A percentile compares a stretch with the other conserved stretches of the same genome.
These are phyloP conservation scores for Xylaria castorea DNA, from an alignment of 495 filamentous ascomycete genomes.

Conservation along the genomic window DNA sequence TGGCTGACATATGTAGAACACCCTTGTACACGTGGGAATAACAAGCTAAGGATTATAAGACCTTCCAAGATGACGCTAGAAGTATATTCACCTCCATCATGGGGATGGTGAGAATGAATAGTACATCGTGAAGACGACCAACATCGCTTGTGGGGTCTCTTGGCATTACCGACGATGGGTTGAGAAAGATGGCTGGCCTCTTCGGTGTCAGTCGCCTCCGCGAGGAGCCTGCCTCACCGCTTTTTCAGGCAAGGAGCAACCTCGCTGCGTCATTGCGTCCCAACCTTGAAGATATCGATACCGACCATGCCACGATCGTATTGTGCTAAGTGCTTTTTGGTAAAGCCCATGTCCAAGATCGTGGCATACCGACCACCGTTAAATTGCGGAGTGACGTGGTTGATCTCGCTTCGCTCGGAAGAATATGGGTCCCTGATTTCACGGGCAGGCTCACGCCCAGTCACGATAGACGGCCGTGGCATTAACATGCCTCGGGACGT, in stretches of 20 bases:
- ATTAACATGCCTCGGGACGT: background rate
- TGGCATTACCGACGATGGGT: conserved; percentile 13
- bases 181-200: conserved; percentile 3
- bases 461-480: background rate
- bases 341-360: background rate
- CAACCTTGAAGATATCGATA: conserved; percentile 5
- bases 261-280: conserved; percentile 12
- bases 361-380: background rate
- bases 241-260: conserved; percentile 13
- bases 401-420: conserved; percentile 14
- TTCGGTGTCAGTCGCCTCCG: background rate
- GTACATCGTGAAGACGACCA: conserved; percentile 1
- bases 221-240: conserved; percentile 16
- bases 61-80: background rate
- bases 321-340: conserved; percentile 2
- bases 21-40: background rate
- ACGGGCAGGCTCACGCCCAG: background rate
- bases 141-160: conserved; percentile 3
- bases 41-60: background rate
- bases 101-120: background rate
- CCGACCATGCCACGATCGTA: conserved; percentile 12
- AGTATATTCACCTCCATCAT: conserved; percentile 4
- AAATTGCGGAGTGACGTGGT: conserved; percentile 14
- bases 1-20: background rate
- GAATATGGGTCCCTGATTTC: conserved; percentile 6